Percentiles rank a stretch among this genome's conserved stretches.
phyloP scores from a whole-genome alignment of 1,139 yeast genomes.

The Geotrichum macrosporum region DNA sequence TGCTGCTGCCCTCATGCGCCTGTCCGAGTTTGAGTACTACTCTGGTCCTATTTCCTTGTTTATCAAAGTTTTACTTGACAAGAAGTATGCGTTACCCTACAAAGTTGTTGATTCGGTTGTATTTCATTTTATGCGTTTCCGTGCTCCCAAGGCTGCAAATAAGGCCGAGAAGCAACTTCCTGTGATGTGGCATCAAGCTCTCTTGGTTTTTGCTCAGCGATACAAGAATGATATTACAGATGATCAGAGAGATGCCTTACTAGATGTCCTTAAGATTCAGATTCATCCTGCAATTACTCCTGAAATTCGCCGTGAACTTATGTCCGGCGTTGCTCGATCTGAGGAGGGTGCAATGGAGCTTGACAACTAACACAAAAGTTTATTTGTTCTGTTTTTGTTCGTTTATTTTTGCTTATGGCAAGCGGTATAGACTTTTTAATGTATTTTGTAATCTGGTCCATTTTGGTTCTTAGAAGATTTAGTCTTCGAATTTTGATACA shows the following conservation, averaged over 20 bases:
- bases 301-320: slow-evolving; percentile 86
- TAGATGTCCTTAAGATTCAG: slow-evolving; percentile 88
- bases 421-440: too few relatives aligned
- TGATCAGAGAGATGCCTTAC: slow-evolving; percentile 89
- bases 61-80: slow-evolving; percentile 82
- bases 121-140: slow-evolving; percentile 87
- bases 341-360: slow-evolving; percentile 17
- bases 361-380: slow-evolving; percentile 1
- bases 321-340: slow-evolving; percentile 54
- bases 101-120: slow-evolving; percentile 94
- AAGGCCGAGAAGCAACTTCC: slow-evolving; percentile 64
- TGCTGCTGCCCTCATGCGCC: slow-evolving; percentile 85
- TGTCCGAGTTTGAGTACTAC: slow-evolving; percentile 71
- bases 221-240: slow-evolving; percentile 96
- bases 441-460: too few relatives aligned
- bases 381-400: too few relatives aligned
- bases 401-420: too few relatives aligned
- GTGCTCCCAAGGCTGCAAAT: slow-evolving; percentile 45
- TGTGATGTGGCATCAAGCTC: slow-evolving; percentile 95
- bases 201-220: slow-evolving; percentile 88
- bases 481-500: too few relatives aligned
- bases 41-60: slow-evolving; percentile 87
- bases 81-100: slow-evolving; percentile 93
- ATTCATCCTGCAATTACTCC: slow-evolving; percentile 87
- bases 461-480: too few relatives aligned